Base-by-base conservation (phyloP, 2,329 filamentous ascomycete species). In the Chaetomiaceae sp. region DNA sequence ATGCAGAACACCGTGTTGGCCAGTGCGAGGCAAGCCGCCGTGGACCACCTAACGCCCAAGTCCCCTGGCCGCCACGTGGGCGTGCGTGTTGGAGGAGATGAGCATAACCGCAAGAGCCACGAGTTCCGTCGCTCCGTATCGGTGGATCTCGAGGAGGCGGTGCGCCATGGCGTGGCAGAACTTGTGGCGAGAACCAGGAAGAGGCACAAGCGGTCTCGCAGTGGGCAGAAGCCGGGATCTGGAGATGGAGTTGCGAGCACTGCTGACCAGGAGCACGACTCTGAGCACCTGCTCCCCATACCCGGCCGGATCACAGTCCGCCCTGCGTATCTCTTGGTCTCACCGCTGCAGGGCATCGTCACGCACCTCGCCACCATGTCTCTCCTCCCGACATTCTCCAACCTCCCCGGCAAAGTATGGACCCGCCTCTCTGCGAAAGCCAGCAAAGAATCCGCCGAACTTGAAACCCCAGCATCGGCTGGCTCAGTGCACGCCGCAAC, bases 281-380 rank as follows among this genome's bases (percentile, higher is more conserved):
- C 40, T 10, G 56, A 52, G 15, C 50, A 38, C 18, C 52, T 62
- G 27, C 63, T 57, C 19, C 56, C 54, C 0, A 55, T 73, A 2
- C 42, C 59, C 5, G 60, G 65, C 38, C 61, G 73, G 19, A 60
- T 56, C 12, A 49, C 52, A 12, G 72, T 67, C 15, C 66, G 58
- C 20, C 65, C 67, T 5, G 76, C 75, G 1, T 84, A 84, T 53
- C 65, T 90, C 1, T 68, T 88, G 9, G 69, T 90, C 8, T 88
- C 84, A 0, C 85, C 85, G 2, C 71, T 86, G 0, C 70, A 79
- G 24, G 79, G 80, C 0, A 47, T 79, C 1, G 66, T 84, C 3
- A 79, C 76, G 6, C 73, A 74, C 48, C 67, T 88, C 15, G 73
- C 79, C 10, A 86, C 83, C 0, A 67, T 86, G 62, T 79, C 78